A percentile compares a stretch with the other conserved stretches of the same genome.
These are phyloP conservation scores for Phytophthora constricta DNA, from an alignment of 352 stramenopile genomes.

Conservation along the genomic window DNA sequence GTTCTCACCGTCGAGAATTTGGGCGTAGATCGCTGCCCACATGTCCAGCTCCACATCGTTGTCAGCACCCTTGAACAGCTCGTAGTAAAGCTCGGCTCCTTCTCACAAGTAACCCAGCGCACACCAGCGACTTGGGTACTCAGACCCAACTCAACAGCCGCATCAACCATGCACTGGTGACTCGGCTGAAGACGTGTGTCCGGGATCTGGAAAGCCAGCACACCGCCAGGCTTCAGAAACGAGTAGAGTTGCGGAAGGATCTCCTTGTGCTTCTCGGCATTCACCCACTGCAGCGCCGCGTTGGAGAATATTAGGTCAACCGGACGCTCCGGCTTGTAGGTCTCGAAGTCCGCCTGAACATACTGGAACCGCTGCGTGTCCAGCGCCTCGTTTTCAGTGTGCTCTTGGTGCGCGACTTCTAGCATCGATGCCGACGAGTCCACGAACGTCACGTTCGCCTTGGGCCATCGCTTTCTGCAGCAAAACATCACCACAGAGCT, in stretches of 20 bases:
- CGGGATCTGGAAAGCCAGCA: conserved; percentile 77
- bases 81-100: conserved; percentile 75
- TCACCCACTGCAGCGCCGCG: conserved; percentile 74
- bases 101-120: conserved; percentile 75
- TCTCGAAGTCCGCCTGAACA: conserved; percentile 64
- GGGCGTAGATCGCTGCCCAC: conserved; percentile 68
- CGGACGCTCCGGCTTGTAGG: conserved; percentile 37
- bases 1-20: conserved; percentile 68
- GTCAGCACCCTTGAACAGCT: conserved; percentile 52
- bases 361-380: conserved; percentile 45
- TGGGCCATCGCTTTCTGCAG: conserved; percentile 56
- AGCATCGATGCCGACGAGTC: conserved; percentile 74
- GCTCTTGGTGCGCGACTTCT: conserved; percentile 46
- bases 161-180: conserved; percentile 64
- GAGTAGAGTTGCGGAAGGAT: conserved; percentile 62
- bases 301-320: conserved; percentile 84
- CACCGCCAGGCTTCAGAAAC: conserved; percentile 71
- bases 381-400: conserved; percentile 37
- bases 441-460: conserved; percentile 60
- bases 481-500: background rate
- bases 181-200: conserved; percentile 67
- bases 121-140: conserved; percentile 49
- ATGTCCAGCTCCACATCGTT: conserved; percentile 50
- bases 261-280: conserved; percentile 46
- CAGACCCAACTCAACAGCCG: conserved; percentile 48